Evolutionary conservation across 495 filamentous ascomycete genomes (phyloP).

Genomic region (Arthonia radiata): DNA sequence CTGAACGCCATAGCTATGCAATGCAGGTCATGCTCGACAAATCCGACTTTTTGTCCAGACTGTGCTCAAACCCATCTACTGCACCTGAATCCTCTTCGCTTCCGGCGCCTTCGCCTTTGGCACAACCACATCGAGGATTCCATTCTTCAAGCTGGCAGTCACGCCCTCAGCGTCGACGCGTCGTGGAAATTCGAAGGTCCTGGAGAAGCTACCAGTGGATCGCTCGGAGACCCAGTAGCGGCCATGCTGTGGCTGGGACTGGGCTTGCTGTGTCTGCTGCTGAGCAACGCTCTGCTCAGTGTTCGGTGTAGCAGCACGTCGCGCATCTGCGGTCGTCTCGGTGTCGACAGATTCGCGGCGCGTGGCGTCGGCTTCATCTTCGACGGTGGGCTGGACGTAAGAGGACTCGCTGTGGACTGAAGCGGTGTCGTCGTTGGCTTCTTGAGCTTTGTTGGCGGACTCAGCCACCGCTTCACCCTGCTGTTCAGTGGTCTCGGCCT

Average conservation of each 20-base stretch:
- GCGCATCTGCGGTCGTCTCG: conserved; percentile 3
- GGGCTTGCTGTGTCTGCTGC: conserved; percentile 13
- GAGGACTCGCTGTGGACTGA: not conserved
- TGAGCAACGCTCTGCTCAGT: conserved; percentile 2
- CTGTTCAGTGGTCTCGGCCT: conserved; percentile 11
- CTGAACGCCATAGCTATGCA: too few relatives aligned
- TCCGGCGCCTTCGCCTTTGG: conserved; percentile 42
- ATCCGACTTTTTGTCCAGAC: not conserved
- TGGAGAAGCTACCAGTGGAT: conserved; percentile 51
- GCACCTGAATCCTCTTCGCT: conserved; percentile 28
- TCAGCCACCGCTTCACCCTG: conserved; percentile 3
- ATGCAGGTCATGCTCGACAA: too few relatives aligned
- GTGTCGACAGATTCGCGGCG: conserved; percentile 1
- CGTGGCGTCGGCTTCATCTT: conserved; percentile 28
- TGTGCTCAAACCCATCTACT: conserved; percentile 15
- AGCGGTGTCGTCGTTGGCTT: not conserved
- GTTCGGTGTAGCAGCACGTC: conserved; percentile 2
- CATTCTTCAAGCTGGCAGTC: conserved; percentile 49
- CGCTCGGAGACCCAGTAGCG: conserved; percentile 62
- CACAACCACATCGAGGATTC: conserved; percentile 43
- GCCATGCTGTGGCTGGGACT: conserved; percentile 23
- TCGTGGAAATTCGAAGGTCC: conserved; percentile 52
- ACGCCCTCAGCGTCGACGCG: conserved; percentile 56
- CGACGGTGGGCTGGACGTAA: conserved; percentile 33
- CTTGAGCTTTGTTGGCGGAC: too few relatives aligned